A percentile compares a stretch with the other conserved stretches of the same genome.
Evolutionary conservation across 1,139 yeast genomes (phyloP).

Genomic region (Diutina ranongensis): DNA sequence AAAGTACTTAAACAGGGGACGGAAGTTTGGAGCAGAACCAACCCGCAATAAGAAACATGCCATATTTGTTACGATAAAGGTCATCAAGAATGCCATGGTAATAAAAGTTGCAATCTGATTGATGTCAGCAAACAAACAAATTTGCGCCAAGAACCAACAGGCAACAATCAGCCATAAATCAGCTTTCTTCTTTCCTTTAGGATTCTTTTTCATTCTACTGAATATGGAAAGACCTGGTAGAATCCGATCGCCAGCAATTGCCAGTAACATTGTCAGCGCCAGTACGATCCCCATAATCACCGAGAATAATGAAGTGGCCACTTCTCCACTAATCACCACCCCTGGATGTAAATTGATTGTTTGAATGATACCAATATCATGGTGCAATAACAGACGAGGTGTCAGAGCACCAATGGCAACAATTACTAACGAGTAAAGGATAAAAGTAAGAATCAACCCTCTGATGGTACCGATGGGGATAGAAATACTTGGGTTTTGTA

Average conservation of each 20-base stretch:
- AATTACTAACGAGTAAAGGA: conserved; percentile 65
- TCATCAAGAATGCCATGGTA: conserved; percentile 94
- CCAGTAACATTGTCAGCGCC: conserved; percentile 81
- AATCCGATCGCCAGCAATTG: conserved; percentile 78
- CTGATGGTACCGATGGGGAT: conserved; percentile 85
- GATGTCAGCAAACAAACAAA: conserved; percentile 77
- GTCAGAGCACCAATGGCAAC: conserved; percentile 67
- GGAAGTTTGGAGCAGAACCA: conserved; percentile 91
- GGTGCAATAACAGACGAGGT: conserved; percentile 64
- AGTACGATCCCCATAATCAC: conserved; percentile 93
- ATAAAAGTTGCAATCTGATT: conserved; percentile 91
- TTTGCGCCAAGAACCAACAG: conserved; percentile 76
- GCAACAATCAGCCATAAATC: conserved; percentile 41
- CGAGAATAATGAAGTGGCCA: conserved; percentile 81
- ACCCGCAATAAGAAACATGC: conserved; percentile 83
- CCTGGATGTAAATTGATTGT: conserved; percentile 62
- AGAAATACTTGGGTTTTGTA: conserved; percentile 70
- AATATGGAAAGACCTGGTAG: conserved; percentile 65
- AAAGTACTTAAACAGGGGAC: conserved; percentile 89
- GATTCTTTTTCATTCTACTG: conserved; percentile 31
- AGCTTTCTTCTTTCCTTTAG: conserved; percentile 40
- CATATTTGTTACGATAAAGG: conserved; percentile 83
- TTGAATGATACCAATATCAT: conserved; percentile 77
- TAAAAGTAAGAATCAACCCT: conserved; percentile 68
- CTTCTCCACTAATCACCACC: conserved; percentile 73